Base-by-base conservation (phyloP, 169 alveolate genomes). In the Perkinsus chesapeaki region DNA sequence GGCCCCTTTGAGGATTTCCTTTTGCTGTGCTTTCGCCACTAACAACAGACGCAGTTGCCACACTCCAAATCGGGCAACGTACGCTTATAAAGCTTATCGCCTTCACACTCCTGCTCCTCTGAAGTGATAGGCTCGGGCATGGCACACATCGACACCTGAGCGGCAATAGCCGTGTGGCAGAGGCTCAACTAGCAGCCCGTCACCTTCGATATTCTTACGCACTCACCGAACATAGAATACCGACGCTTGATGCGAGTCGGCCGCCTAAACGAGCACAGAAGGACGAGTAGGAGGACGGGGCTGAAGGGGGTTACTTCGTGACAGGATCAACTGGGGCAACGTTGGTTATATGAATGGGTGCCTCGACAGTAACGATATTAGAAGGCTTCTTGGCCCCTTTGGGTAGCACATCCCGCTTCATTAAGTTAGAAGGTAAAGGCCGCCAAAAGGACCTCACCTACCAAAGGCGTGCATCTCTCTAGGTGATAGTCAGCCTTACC, bases 251-350 rank as follows among this genome's bases (percentile, higher is more conserved):
- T 48, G 20, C 93, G 39, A 20, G 93, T 91, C 0, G 93, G 73
- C 39, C 39, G 39, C 82, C 82, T 60, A 23, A 1, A 23, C 37
- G 82, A 12, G 82, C 3, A 60, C 82, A 23, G 23, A 1, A 60
- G 82, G 82, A 7, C 12, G 82, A 16, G 82, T 43, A 43, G 60
- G 23, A 43, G 5, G 16, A 16, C 23, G 60, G 60, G 23, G 16
- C 60, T 43, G 16, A 16, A 43, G 60, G 16, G 60, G 60, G 16
- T 43, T 60, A 23, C 39, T 91, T 91, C 1, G 60, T 47, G 23
- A 91, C 31, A 0, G 93, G 93, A n/a, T 91, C 93, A 39, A 91
- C 73, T 0, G 82, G 92, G 5, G 93, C 93, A 3, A 91, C 93
- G n/a, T 91, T 91, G 73, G 93, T 91, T 0, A 91, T 43, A n/a